Evolutionary conservation across 805 yeast species (phyloP).

Genomic region (Sugiyamaella smithiae): DNA sequence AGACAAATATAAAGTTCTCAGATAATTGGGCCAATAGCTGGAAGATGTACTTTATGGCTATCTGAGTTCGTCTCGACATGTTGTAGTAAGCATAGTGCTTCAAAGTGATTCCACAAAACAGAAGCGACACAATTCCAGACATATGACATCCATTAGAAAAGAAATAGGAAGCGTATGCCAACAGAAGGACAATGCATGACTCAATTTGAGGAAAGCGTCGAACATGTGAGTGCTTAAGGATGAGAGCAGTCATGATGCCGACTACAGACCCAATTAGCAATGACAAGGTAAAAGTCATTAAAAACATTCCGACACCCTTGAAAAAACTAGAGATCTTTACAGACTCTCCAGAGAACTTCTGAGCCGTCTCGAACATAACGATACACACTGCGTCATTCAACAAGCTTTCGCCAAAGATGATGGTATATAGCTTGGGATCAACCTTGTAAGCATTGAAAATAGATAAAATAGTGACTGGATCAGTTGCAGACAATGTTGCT

Average conservation of each 20-base stretch:
- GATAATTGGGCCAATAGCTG: slow-evolving; percentile 92
- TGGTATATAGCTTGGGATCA: slow-evolving; percentile 95
- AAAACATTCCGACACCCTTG: slow-evolving; percentile 89
- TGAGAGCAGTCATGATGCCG: slow-evolving; percentile 85
- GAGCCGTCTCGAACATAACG: slow-evolving; percentile 98
- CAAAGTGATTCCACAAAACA: slow-evolving; percentile 94
- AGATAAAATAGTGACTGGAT: slow-evolving; percentile 94
- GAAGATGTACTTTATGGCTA: slow-evolving; percentile 92
- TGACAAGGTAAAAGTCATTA: slow-evolving; percentile 90
- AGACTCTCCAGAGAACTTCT: slow-evolving; percentile 85
- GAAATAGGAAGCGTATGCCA: slow-evolving; percentile 95
- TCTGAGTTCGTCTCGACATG: slow-evolving; percentile 96
- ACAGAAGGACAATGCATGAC: slow-evolving; percentile 82
- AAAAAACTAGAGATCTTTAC: slow-evolving; percentile 59
- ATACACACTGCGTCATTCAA: slow-evolving; percentile 97
- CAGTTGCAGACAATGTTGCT: slow-evolving; percentile 96
- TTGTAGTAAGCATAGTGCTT: slow-evolving; percentile 96
- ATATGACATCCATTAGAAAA: slow-evolving; percentile 98
- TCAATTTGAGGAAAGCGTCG: slow-evolving; percentile 96
- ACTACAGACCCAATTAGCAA: slow-evolving; percentile 83
- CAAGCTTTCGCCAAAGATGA: slow-evolving; percentile 94
- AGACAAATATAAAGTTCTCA: slow-evolving; percentile 94
- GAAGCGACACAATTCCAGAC: slow-evolving; percentile 95
- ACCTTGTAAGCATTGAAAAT: slow-evolving; percentile 97
- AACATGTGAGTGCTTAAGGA: slow-evolving; percentile 87